Evolutionary conservation across 257 asterid genomes (phyloP).

Genomic region (Capsicum chinense): DNA sequence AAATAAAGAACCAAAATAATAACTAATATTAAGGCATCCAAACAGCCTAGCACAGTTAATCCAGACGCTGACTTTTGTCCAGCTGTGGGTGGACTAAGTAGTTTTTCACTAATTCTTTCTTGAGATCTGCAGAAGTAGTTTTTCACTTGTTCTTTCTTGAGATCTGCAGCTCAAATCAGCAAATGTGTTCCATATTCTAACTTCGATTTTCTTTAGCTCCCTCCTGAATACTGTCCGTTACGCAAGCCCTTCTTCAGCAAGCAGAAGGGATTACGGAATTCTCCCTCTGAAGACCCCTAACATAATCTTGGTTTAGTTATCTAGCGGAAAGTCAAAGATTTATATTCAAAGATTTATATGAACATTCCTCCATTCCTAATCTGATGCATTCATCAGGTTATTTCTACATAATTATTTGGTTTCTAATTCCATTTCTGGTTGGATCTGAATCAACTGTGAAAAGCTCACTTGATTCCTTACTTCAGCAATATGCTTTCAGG

Average conservation of each 20-base stretch:
- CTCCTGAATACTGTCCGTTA: background rate
- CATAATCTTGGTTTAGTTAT: too few relatives aligned
- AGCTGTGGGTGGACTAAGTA: background rate
- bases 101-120: background rate
- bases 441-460: constrained; percentile 48
- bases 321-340: background rate
- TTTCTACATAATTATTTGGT: background rate
- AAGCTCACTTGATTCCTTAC: constrained; percentile 70
- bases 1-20: constrained; percentile 1
- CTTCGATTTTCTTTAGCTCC: background rate
- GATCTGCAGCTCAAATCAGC: constrained; percentile 8
- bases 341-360: background rate
- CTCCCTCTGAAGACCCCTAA: too few relatives aligned
- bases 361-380: background rate
- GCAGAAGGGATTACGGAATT: background rate
- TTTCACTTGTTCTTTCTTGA: constrained; percentile 9
- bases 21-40: background rate
- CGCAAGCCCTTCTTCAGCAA: background rate
- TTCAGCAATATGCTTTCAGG: constrained; percentile 75
- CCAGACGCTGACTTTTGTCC: background rate
- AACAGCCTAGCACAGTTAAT: constrained; percentile 2
- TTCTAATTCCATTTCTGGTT: background rate
- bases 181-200: background rate
- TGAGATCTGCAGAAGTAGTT: background rate
- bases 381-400: constrained; percentile 17